A percentile compares a stretch with the other conserved stretches of the same genome.
Evolutionary conservation across 768 basidiomycete species (phyloP).

Genomic region (Hemileccinum impolitum): DNA sequence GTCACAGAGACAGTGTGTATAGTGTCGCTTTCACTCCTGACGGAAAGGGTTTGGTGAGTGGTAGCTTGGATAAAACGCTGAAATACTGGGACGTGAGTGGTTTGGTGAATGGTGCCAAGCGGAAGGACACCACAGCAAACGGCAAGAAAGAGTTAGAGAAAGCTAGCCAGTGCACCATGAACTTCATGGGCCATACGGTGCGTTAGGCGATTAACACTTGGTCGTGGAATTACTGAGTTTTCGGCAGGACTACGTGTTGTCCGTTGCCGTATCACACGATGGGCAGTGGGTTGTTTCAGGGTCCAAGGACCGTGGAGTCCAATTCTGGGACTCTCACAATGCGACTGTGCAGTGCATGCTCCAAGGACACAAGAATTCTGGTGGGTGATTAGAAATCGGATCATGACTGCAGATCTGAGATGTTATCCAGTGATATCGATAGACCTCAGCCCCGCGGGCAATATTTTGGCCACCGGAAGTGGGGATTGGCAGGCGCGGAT

Average conservation of each 20-base stretch:
- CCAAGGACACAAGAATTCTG: conserved; percentile 71
- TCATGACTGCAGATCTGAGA: conserved; percentile 7
- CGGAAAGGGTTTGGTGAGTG: conserved; percentile 83
- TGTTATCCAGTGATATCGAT: conserved; percentile 59
- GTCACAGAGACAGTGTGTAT: conserved; percentile 84
- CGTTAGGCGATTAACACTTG: conserved; percentile 17
- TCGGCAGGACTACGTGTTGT: conserved; percentile 64
- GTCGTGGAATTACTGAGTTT: conserved; percentile 1
- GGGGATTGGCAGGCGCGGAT: conserved; percentile 72
- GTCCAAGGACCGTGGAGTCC: conserved; percentile 92
- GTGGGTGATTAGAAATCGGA: conserved; percentile 33
- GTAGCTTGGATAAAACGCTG: conserved; percentile 85
- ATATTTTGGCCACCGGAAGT: conserved; percentile 63
- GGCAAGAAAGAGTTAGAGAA: conserved; percentile 50
- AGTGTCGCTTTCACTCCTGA: conserved; percentile 92
- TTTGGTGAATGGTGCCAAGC: conserved; percentile 30
- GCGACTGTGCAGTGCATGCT: conserved; percentile 90
- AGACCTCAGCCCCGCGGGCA: conserved; percentile 60
- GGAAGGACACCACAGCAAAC: conserved; percentile 37
- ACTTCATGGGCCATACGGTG: conserved; percentile 87
- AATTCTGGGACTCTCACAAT: conserved; percentile 84
- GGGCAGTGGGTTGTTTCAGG: conserved; percentile 95
- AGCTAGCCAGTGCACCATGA: conserved; percentile 65
- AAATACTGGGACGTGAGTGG: conserved; percentile 78
- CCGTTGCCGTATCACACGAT: conserved; percentile 83